Base-by-base conservation (phyloP, 768 basidiomycete genomes). In the Phylloporus rhodoxanthus region DNA sequence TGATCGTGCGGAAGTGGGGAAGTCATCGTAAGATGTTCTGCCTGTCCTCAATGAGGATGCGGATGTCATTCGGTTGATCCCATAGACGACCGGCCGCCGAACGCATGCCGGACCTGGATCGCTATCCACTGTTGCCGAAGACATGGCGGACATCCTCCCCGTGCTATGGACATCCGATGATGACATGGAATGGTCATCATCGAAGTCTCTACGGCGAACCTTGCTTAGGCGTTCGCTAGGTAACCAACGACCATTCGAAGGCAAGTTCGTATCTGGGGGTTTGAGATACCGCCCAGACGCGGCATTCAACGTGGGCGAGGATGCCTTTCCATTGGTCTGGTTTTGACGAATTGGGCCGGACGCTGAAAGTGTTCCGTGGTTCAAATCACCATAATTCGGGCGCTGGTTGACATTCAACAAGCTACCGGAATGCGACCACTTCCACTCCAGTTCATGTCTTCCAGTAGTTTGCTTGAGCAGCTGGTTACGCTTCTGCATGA, bases 121-220 rank as follows among this genome's bases (percentile, higher is more conserved):
- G 56, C 87, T 89, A 62, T 91, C 88, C 45, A 88, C 86, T 5
- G 90, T 87, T 21, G 84, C 80, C 60, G 87, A 87, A 17, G 89
- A 92, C 58, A 87, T 80, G 29, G 81, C 78, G 6, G 88, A 91
- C 74, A 85, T 78, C 48, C 81, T 81, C 36, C 83, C 78, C 46
- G 81, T 72, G 63, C 82, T 87, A 56, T 85, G 85, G 26, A 92
- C 74, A 57, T 92, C 91, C 41, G 87, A 90, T 25, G 87, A 90
- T 47, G 89, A 91, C 79, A 91, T 87, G 26, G 91, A 93, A 62
- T 87, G 89, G 60, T 91, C 91, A 62, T 92, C 91, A 68, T 94
- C 91, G 57, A 78, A 85, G 59, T 91, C 88, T 63, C 87, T 73
- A 63, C 87, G 79, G 55, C 91, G 79, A 53, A 81, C 86, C 73